A percentile compares a stretch with the other conserved stretches of the same genome.
These are phyloP conservation scores for Phaffia tasmanica DNA, from an alignment of 768 basidiomycete species.

Conservation along the genomic window DNA sequence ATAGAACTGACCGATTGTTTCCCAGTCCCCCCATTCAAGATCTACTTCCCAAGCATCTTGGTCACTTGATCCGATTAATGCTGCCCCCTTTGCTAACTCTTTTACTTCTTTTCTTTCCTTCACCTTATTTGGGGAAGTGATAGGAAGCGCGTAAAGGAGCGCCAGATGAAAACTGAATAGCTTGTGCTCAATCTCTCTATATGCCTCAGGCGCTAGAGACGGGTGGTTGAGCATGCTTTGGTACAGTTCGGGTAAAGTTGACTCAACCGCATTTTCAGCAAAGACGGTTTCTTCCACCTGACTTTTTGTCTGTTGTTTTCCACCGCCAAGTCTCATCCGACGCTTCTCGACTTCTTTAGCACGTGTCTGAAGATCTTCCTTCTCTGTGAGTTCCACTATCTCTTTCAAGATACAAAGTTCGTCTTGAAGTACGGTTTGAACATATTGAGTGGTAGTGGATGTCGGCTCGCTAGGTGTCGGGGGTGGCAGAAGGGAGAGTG, in stretches of 20 bases:
- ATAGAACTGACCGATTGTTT: conserved; percentile 49
- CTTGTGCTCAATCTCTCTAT: conserved; percentile 64
- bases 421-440: conserved; percentile 53
- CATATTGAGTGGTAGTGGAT: conserved; percentile 47
- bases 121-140: conserved; percentile 30
- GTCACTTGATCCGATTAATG: conserved; percentile 64
- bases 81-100: conserved; percentile 58
- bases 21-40: conserved; percentile 62
- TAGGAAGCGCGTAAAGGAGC: conserved; percentile 30
- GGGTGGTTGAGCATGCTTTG: conserved; percentile 72
- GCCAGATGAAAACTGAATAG: conserved; percentile 58
- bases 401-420: conserved; percentile 63
- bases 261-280: conserved; percentile 27
- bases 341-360: conserved; percentile 64
- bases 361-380: conserved; percentile 49
- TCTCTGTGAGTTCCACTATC: conserved; percentile 53
- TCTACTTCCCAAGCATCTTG: conserved; percentile 70
- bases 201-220: conserved; percentile 62
- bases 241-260: conserved; percentile 56
- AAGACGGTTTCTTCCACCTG: conserved; percentile 32
- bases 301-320: conserved; percentile 33
- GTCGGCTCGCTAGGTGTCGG: conserved; percentile 64
- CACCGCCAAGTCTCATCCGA: conserved; percentile 56
- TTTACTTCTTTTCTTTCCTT: conserved; percentile 53
- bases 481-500: conserved; percentile 55